Percentiles rank a stretch among this genome's conserved stretches.
These are phyloP conservation scores for Penstemon eatonii DNA, from an alignment of 257 asterid species.

Conservation along the genomic window DNA sequence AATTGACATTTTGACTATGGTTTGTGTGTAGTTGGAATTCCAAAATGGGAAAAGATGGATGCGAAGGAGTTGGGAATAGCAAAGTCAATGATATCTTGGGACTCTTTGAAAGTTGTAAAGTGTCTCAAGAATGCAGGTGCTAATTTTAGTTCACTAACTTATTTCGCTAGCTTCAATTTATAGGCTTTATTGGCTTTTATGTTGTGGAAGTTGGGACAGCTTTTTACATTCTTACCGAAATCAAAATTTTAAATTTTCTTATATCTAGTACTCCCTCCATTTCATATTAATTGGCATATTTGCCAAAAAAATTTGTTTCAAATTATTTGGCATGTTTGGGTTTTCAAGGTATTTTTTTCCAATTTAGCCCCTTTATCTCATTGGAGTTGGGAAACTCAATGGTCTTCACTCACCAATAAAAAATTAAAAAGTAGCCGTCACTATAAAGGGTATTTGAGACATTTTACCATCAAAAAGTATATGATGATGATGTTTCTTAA, in stretches of 20 bases:
- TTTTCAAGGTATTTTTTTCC: no score
- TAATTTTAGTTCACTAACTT: conserved; percentile 15
- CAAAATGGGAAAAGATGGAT: conserved; percentile 71
- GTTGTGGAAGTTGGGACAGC: conserved; percentile 12
- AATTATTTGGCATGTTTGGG: no score
- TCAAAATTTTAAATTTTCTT: conserved; percentile 12
- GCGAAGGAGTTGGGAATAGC: conserved; percentile 59
- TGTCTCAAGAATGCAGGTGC: conserved; percentile 61
- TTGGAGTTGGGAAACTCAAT: no score
- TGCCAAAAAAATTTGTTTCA: no score
- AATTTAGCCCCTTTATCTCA: no score
- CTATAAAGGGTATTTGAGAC: no score
- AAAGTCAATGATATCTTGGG: conserved; percentile 49
- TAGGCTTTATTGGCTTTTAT: not conserved
- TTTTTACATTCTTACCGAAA: not conserved
- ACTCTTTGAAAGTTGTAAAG: conserved; percentile 59
- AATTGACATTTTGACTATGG: conserved; percentile 28
- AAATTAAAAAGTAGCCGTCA: no score
- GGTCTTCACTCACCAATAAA: no score
- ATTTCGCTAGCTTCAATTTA: not conserved
- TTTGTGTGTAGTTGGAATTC: conserved; percentile 45
- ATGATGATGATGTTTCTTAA: no score
- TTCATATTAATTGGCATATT: no score
- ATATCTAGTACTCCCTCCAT: not conserved
- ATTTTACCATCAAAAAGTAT: no score